Evolutionary conservation across 257 asterid genomes (phyloP), one percentile per base, ranked within the genome.

Genomic region (Jacaranda copaia): DNA sequence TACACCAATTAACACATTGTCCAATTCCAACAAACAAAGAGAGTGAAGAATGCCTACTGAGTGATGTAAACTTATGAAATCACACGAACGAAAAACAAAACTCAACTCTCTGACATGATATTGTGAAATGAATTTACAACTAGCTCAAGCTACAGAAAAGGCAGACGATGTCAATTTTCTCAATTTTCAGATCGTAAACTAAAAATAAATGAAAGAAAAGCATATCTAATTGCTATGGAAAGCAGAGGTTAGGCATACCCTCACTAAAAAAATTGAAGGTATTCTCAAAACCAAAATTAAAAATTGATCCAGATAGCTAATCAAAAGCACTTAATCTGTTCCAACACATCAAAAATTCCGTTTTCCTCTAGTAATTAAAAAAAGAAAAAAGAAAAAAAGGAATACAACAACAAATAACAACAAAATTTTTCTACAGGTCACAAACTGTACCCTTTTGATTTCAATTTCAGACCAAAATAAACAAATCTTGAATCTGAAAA

Each of bases 391-490:
- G 19, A 49, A 42, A 3, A 51, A 35, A 4, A 18, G 0, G 7
- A 39, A 36, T 0, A 13, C 40, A 49, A 70, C 39, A 56, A 39
- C 2, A 25, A 70, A 16, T n/a, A n/a, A 20, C 9, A 53, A 32
- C 7, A 61, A 48, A 72, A 16, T 4, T 56, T 13, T 42, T 57
- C 62, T 51, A 53, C 56, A 45, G 69, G 63, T 32, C 20, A 52
- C 62, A 59, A 18, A 36, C 42, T 8, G 20, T 39, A 18, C 70
- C n/a, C 65, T 35, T 32, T 4, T 10, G 19, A 72, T 52, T 39
- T 49, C 72, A 79, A 72, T 64, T 68, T 64, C 77, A 56, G n/a
- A 46, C 11, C 49, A 48, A 58, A 58, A 42, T 49, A 63, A 61
- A 49, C 8, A 64, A 68, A 64, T n/a, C 63, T 35, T 45, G 32